Conservation (phyloP, 2,329 filamentous ascomycete genomes). For the Cylindrodendrum hubeiense region DNA sequence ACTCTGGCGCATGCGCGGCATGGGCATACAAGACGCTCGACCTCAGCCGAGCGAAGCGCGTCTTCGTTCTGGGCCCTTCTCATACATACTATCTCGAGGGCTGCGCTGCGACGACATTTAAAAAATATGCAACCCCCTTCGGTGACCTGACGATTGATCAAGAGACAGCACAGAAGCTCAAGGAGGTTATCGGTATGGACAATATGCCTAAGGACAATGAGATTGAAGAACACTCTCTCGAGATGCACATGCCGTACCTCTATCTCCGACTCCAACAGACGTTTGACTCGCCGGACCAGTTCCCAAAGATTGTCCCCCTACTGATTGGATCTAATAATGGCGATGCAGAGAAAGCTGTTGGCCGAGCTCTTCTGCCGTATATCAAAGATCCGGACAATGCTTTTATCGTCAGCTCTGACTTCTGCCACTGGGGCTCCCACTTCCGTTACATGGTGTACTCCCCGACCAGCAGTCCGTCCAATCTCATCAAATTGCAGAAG, state of each 20-base stretch:
- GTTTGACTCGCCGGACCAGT: constrained; percentile 63
- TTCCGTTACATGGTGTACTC: constrained; percentile 86
- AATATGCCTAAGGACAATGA: constrained; percentile 77
- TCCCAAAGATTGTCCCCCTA: constrained; percentile 85
- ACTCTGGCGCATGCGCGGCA: constrained; percentile 91
- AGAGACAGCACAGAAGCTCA: constrained; percentile 63
- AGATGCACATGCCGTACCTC: constrained; percentile 97
- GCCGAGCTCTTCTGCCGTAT: constrained; percentile 80
- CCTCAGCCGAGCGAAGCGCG: constrained; percentile 82
- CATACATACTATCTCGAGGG: constrained; percentile 86
- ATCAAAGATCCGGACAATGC: constrained; percentile 80
- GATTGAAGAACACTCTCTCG: constrained; percentile 89
- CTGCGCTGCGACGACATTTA: constrained; percentile 81
- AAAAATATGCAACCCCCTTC: constrained; percentile 79
- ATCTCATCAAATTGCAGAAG: constrained; percentile 53
- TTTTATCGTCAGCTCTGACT: constrained; percentile 94
- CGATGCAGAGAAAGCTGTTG: constrained; percentile 75
- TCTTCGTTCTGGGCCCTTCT: constrained; percentile 94
- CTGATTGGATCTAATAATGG: constrained; percentile 81
- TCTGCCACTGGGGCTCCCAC: constrained; percentile 91
- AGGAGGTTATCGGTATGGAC: constrained; percentile 48
- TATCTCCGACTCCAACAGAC: constrained; percentile 77
- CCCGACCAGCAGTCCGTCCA: constrained; percentile 54
- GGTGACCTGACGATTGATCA: constrained; percentile 77
- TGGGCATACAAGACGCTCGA: constrained; percentile 95